These are phyloP conservation scores for Aspergillus sergii DNA, from an alignment of 2,329 filamentous ascomycete genomes.

Conservation along the genomic window DNA sequence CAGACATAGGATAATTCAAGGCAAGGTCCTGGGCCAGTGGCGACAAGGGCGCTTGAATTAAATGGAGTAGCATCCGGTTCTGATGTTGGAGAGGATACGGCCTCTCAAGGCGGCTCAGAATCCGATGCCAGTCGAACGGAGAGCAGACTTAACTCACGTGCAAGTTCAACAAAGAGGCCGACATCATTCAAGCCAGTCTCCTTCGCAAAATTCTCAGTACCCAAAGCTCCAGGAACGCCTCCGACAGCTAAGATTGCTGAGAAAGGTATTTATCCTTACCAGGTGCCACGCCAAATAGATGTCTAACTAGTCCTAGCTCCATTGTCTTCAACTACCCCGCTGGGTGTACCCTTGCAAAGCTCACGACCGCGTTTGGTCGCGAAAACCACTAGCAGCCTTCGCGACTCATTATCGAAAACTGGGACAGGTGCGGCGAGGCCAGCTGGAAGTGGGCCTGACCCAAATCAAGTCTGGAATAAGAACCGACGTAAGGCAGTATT, in stretches of 20 bases:
- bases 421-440: conserved; percentile 49
- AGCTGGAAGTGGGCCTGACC: conserved; percentile 59
- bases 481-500: conserved; percentile 57
- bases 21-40: conserved; percentile 36
- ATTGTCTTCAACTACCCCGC: conserved; percentile 41
- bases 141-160: conserved; percentile 49
- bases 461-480: conserved; percentile 71
- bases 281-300: not conserved
- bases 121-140: conserved; percentile 63
- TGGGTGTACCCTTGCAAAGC: conserved; percentile 45
- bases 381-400: conserved; percentile 59
- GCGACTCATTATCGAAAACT: conserved; percentile 54
- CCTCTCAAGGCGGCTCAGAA: conserved; percentile 58
- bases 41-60: conserved; percentile 40
- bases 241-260: conserved; percentile 56
- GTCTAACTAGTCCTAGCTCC: conserved; percentile 29
- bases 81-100: conserved; percentile 42
- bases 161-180: conserved; percentile 61
- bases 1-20: conserved; percentile 30
- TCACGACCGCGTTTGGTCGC: conserved; percentile 64
- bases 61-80: conserved; percentile 41
- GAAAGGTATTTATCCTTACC: conserved; percentile 49
- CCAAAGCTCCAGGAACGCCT: conserved; percentile 61
- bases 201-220: conserved; percentile 67
- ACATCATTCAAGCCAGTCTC: conserved; percentile 66